A percentile compares a stretch with the other conserved stretches of the same genome.
phyloP scores from a whole-genome alignment of 176 grass and related monocot genomes.

The Oryza coarctata region DNA sequence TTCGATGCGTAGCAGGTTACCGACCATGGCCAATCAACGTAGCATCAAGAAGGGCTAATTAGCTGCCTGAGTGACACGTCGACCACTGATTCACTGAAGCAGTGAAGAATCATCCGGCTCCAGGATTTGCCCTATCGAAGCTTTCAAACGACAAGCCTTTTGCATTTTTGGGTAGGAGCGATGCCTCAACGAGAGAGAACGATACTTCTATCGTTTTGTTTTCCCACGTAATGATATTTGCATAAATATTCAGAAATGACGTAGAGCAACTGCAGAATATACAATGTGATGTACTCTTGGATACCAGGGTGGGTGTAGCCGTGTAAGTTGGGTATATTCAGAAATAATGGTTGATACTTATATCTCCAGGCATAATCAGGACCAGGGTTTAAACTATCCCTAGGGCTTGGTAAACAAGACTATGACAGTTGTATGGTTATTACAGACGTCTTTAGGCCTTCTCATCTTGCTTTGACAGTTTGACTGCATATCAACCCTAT shows the following conservation, averaged over 20 bases:
- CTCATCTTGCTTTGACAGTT: slow-evolving; percentile 39
- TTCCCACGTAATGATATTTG: neutral
- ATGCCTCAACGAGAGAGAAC: too few relatives aligned
- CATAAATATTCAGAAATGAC: neutral
- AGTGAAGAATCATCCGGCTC: neutral
- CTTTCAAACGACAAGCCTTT: neutral
- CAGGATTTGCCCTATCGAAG: neutral
- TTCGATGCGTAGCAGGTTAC: neutral
- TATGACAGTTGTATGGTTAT: slow-evolving; percentile 26
- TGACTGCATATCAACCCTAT: slow-evolving; percentile 3
- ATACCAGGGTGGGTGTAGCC: slow-evolving; percentile 24
- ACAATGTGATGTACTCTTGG: neutral
- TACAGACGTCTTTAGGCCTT: slow-evolving; percentile 40
- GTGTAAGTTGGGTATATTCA: neutral
- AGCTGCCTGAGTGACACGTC: neutral
- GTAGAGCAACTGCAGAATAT: neutral
- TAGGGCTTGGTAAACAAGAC: slow-evolving; percentile 48
- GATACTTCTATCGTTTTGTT: neutral
- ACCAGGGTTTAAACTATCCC: slow-evolving; percentile 39
- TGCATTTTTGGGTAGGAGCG: too few relatives aligned
- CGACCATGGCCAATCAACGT: neutral
- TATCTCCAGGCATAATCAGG: slow-evolving; percentile 28
- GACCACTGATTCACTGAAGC: too few relatives aligned
- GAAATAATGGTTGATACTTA: neutral
- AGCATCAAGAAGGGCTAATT: neutral